phyloP scores from a whole-genome alignment of 148 eudicot genomes.

The Pouteria glomerata region DNA sequence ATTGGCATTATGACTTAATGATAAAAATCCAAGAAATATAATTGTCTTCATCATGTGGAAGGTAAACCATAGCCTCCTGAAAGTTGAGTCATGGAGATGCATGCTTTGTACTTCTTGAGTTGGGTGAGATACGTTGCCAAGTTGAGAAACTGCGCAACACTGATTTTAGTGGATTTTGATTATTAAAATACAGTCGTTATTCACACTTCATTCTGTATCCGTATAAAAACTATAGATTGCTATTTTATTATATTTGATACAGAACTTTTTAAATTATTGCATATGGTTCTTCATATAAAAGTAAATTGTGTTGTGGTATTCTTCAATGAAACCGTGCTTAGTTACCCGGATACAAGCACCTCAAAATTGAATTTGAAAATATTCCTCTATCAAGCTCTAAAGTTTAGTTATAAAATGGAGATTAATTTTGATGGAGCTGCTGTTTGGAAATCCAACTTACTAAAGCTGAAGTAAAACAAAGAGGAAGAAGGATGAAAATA shows the following conservation, averaged over 20 bases:
- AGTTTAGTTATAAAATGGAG: neutral
- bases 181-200: neutral
- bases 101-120: neutral
- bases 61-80: neutral
- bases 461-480: neutral
- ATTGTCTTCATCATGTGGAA: neutral
- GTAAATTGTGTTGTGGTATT: neutral
- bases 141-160: neutral
- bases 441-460: neutral
- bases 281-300: neutral
- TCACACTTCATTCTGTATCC: neutral
- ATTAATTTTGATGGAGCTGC: neutral
- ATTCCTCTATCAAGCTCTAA: neutral
- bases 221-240: neutral
- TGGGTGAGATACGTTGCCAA: neutral
- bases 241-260: neutral
- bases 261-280: neutral
- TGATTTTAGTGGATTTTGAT: neutral
- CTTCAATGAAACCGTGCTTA: neutral
- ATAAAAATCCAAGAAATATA: neutral
- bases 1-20: constrained; percentile 47
- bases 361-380: neutral
- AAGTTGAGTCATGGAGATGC: constrained; percentile 5
- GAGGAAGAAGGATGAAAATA: neutral
- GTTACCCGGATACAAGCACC: neutral